Evolutionary conservation across 2,329 filamentous ascomycete genomes (phyloP), one percentile per base, ranked within the genome.

Genomic region (Trichoderma aggressivum): DNA sequence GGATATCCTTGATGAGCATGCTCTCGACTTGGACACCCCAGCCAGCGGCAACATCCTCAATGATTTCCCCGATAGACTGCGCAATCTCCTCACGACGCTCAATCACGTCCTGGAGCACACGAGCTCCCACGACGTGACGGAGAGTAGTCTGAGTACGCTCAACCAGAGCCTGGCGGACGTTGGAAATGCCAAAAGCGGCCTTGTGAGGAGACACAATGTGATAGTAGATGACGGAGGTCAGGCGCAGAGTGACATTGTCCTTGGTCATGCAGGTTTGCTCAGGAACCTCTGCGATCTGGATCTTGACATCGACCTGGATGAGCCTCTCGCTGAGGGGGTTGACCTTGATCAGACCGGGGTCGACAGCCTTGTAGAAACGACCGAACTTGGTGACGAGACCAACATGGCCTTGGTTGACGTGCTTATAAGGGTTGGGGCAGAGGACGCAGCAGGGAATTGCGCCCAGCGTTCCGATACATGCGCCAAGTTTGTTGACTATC

Each of bases 221-320:
- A 86, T 99, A 99, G 88, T 99, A 99, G 84, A 99, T 98, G 80
- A 99, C 96, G 7, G 93, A 97, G 61, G 94, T 98, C 75, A 99
- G 87, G 77, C 94, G 91, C 55, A 99, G 87, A 59, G 93, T 97
- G 74, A 98, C 96, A 78, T 99, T 99, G 86, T 99, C 96, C 85
- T 98, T 98, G 81, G 96, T 99, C 94, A 99, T 99, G 87, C 96
- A 98, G 73, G 95, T 90, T 83, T 99, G 96, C 83, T 94, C 90
- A 21, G 95, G 95, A 28, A 99, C 96, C 86, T 99, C 92, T 81
- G 97, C 94, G 75, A 97, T 98, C 84, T 99, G 96, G 77, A 98
- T 98, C 90, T 98, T 99, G 84, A 99, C 96, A 81, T 99, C 96
- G 79, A 99, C 92, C 78, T 97, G 93, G 76, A 94, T 91, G 55